Evolutionary conservation across 2,329 filamentous ascomycete species (phyloP), one percentile per base, ranked within the genome.

Genomic region (Colletotrichum paranaense): DNA sequence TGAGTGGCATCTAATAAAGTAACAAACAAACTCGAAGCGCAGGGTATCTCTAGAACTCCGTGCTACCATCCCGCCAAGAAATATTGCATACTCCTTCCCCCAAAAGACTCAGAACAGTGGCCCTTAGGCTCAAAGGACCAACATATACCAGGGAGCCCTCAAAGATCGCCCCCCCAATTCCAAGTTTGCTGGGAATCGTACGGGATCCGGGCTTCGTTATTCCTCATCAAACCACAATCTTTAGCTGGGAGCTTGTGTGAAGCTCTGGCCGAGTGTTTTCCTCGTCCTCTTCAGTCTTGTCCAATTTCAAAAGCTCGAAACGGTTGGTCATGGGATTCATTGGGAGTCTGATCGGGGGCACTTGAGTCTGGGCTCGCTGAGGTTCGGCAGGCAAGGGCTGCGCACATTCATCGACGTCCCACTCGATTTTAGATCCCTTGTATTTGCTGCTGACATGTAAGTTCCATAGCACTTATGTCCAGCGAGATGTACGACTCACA

Each of bases 361-460:
- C 76, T 24, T 80, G 78, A 52, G 78, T 80, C 24, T 75, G 78
- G 26, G 74, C 75, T 65, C 71, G 80, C 69, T 72, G 75, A 76
- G 73, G 75, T 80, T 56, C 77, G 62, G 78, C 49, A 76, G 72
- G 9, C 60, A 92, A 80, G 1, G 91, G 87, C 68, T 88, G 87
- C 49, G 90, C 89, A 78, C 94, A 97, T 76, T 95, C 93, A 77
- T 97, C 94, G 0, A 84, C 81, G 74, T 88, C 91, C 88, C 91
- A 96, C 16, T 92, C 90, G 76, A 97, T 92, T 74, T 88, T 91
- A 73, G 88, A 90, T 26, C 89, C 87, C 78, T 92, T 94, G 84
- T 97, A 97, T 35, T 87, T 88, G 16, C 89, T 90, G 69, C 83
- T 81, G 68, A 83, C 86, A 24, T n/a, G 58, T 81, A 46, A 81